Percentiles rank a stretch among this genome's conserved stretches.
These are phyloP conservation scores for Naganishia albida DNA, from an alignment of 1,284 basidiomycete species.

Conservation along the genomic window DNA sequence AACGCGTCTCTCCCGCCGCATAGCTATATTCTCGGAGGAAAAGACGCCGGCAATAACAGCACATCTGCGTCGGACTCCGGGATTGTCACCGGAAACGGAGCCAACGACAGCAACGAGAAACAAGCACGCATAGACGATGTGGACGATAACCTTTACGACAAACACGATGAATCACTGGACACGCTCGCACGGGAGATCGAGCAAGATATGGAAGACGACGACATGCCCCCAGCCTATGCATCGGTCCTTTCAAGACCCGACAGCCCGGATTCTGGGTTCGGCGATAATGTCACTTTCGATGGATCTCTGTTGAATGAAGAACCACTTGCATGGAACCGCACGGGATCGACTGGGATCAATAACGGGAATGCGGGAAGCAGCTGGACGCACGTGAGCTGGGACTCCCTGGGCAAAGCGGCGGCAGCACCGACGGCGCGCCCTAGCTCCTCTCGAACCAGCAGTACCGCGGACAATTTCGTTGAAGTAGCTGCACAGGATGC, in stretches of 20 bases:
- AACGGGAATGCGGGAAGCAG: slow-evolving; percentile 12
- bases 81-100: not conserved
- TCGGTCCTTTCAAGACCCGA: slow-evolving; percentile 7
- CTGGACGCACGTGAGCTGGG: slow-evolving; percentile 21
- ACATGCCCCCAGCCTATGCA: slow-evolving; percentile 5
- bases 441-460: slow-evolving; percentile 13
- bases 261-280: slow-evolving; percentile 22
- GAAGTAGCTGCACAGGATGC: slow-evolving; percentile 1
- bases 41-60: not conserved
- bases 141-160: slow-evolving; percentile 16
- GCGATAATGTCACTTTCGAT: not conserved
- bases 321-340: not conserved
- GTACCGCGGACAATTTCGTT: slow-evolving; percentile 23
- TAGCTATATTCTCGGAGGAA: not conserved
- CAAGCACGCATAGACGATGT: slow-evolving; percentile 12
- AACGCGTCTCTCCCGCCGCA: not conserved
- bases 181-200: slow-evolving; percentile 15
- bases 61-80: slow-evolving; percentile 6
- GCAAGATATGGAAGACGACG: slow-evolving; percentile 21
- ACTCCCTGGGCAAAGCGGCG: slow-evolving; percentile 3
- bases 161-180: slow-evolving; percentile 12
- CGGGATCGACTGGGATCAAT: not conserved
- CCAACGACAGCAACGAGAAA: not conserved
- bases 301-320: not conserved
- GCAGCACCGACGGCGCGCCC: not conserved